Conservation (phyloP, 805 yeast species). For the Candida mattraensis region DNA sequence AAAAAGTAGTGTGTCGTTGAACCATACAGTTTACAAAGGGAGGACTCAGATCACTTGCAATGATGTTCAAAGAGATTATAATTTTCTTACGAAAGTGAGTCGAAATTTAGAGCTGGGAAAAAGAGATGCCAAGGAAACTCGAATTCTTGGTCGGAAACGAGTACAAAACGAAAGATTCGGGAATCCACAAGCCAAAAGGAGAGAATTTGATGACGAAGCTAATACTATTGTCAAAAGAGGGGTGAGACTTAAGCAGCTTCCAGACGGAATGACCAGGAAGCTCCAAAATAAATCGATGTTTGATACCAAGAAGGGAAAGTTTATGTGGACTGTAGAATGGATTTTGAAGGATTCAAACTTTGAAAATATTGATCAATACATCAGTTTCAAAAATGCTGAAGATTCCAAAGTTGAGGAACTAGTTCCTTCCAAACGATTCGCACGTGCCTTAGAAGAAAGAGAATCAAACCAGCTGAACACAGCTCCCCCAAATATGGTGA, state of each 20-base stretch:
- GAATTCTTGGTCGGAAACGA: conserved; percentile 32
- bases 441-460: conserved; percentile 33
- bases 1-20: conserved; percentile 41
- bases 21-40: conserved; percentile 53
- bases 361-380: conserved; percentile 14
- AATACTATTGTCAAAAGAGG: conserved; percentile 53
- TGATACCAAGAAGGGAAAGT: conserved; percentile 60
- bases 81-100: conserved; percentile 61
- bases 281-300: conserved; percentile 63
- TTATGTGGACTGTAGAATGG: conserved; percentile 84
- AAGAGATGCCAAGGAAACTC: conserved; percentile 49
- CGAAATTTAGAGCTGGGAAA: conserved; percentile 61
- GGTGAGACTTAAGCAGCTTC: conserved; percentile 60
- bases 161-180: conserved; percentile 20
- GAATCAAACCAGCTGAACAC: no score
- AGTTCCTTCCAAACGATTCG: conserved; percentile 40
- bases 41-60: conserved; percentile 43
- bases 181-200: conserved; percentile 27
- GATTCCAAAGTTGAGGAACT: conserved; percentile 34
- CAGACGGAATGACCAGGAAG: conserved; percentile 74
- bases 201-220: conserved; percentile 22
- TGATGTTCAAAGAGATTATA: conserved; percentile 80
- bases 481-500: no score
- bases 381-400: conserved; percentile 46
- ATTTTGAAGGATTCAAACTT: conserved; percentile 35